Evolutionary conservation across 768 basidiomycete genomes (phyloP), one percentile per base, ranked within the genome.

Genomic region (Xanthoconium purpureum): DNA sequence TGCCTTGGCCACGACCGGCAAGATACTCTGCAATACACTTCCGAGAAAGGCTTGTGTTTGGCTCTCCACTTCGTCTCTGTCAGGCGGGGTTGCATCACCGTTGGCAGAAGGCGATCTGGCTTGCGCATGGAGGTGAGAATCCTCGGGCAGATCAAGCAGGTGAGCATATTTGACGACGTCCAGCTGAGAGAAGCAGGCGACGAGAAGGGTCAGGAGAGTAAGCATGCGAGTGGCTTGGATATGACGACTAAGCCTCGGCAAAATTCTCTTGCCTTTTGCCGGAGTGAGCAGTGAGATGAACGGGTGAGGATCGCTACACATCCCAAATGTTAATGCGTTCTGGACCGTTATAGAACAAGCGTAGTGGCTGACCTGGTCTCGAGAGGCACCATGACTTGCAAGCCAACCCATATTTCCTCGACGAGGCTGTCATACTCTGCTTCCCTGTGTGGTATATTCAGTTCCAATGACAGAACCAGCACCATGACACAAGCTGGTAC

Each of bases 171-270:
- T 79, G 48, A 98, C 87, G 17, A 98, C 93, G 68, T 98, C 96
- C 54, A 98, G 80, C 70, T 98, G 94, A 56, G 82, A 84, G 76
- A 98, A 98, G 66, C 93, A 96, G 0, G 95, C 95, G 47, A 97
- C 87, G 36, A 98, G 81, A 28, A 98, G 85, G 2, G 94, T 97
- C 40, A 98, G 76, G 28, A 98, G 76, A 6, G 91, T 94, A 38
- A 93, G 82, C 80, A 92, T 87, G 67, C 89, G 87, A 47, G 88
- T 78, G 33, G 83, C 80, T 58, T 82, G 81, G 17, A 98, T 81
- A 63, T 94, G 89, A 18, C 95, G 87, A 11, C 92, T 86, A 14
- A 94, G 82, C 44, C 97, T 87, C 5, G 94, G 90, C 13, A 99
- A 78, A 28, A 99, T 80, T 58, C 87, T 87, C 77, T 98, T 98